Percentiles rank a stretch among this genome's conserved stretches.
These are phyloP conservation scores for Hypsizygus marmoreus DNA, from an alignment of 768 basidiomycete genomes.

Conservation along the genomic window DNA sequence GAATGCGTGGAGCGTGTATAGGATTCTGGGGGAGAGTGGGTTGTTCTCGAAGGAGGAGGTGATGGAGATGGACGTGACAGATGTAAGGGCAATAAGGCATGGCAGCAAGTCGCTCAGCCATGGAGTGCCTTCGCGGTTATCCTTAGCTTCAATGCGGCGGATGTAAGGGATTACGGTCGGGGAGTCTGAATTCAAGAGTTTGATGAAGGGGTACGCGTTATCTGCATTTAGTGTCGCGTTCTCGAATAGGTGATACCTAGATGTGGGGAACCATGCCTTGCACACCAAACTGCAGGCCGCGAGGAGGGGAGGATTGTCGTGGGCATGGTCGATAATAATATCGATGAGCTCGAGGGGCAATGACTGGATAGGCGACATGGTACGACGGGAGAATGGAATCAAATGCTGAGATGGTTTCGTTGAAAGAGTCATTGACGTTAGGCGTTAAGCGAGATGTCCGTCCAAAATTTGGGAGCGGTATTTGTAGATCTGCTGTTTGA, in stretches of 20 bases:
- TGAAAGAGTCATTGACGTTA: slow-evolving; percentile 1
- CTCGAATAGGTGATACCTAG: slow-evolving; percentile 22
- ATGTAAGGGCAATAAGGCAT: slow-evolving; percentile 8
- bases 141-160: slow-evolving; percentile 12
- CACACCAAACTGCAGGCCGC: slow-evolving; percentile 21
- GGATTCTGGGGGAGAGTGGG: slow-evolving; percentile 5
- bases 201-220: slow-evolving; percentile 12
- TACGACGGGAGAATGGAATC: not conserved
- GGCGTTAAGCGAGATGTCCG: not conserved
- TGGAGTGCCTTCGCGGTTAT: slow-evolving; percentile 12
- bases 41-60: slow-evolving; percentile 9
- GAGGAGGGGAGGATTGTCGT: slow-evolving; percentile 13
- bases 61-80: slow-evolving; percentile 11
- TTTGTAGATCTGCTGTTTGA: slow-evolving; percentile 12
- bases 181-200: slow-evolving; percentile 10
- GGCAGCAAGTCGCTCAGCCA: slow-evolving; percentile 8
- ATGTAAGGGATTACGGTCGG: slow-evolving; percentile 14
- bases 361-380: not conserved
- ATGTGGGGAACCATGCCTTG: slow-evolving; percentile 19
- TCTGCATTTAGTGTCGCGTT: slow-evolving; percentile 9
- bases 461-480: no score
- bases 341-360: slow-evolving; percentile 22
- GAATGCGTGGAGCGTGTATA: slow-evolving; percentile 10
- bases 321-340: slow-evolving; percentile 18
- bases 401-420: not conserved